Percentiles rank a stretch among this genome's conserved stretches.
These are phyloP conservation scores for Stephanocyclus meneghinianus DNA, from an alignment of 352 stramenopile species.

Conservation along the genomic window DNA sequence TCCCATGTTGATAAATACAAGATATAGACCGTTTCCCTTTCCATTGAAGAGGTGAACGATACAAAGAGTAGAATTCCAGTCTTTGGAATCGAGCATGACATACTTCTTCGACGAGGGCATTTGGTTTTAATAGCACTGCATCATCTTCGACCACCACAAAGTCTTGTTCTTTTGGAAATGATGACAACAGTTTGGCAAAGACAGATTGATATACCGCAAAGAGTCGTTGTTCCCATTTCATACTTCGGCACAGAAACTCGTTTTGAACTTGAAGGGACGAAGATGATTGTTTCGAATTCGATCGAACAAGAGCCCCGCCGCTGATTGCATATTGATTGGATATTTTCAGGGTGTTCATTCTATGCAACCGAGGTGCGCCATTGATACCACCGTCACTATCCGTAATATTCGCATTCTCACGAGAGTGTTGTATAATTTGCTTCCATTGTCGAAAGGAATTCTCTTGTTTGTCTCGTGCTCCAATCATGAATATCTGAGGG, in stretches of 20 bases:
- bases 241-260: constrained; percentile 36
- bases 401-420: background rate
- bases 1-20: constrained; percentile 47
- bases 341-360: constrained; percentile 47
- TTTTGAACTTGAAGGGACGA: background rate
- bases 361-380: constrained; percentile 10
- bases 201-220: constrained; percentile 48
- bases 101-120: constrained; percentile 30
- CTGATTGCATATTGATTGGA: constrained; percentile 46
- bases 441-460: constrained; percentile 41
- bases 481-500: constrained; percentile 53
- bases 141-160: constrained; percentile 57
- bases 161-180: constrained; percentile 37
- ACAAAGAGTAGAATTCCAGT: constrained; percentile 49
- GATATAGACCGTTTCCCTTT: constrained; percentile 1
- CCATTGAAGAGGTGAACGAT: constrained; percentile 40
- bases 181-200: constrained; percentile 27
- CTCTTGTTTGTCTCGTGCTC: constrained; percentile 32
- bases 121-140: constrained; percentile 26
- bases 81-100: constrained; percentile 26
- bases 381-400: background rate
- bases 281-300: background rate
- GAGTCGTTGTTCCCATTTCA: constrained; percentile 54
- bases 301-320: constrained; percentile 29
- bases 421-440: constrained; percentile 2